A percentile compares a stretch with the other conserved stretches of the same genome.
These are phyloP conservation scores for Coprinopsis strossmayeri DNA, from an alignment of 768 basidiomycete genomes.

Conservation along the genomic window DNA sequence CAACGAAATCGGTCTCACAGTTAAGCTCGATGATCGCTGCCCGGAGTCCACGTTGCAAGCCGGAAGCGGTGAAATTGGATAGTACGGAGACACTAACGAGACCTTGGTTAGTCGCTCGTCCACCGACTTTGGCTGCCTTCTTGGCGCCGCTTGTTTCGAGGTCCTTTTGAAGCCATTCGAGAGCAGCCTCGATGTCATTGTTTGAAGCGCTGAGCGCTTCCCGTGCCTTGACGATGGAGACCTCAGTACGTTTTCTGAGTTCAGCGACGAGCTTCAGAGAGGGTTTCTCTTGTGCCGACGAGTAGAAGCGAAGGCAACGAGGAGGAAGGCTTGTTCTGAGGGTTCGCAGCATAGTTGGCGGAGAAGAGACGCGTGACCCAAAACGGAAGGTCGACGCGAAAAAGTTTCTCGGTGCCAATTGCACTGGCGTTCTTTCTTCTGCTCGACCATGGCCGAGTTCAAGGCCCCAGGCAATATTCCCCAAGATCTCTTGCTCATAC, in stretches of 20 bases:
- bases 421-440: constrained; percentile 5
- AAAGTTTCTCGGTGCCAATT: neutral
- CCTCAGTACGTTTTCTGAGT: constrained; percentile 73
- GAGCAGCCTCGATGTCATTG: constrained; percentile 67
- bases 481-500: constrained; percentile 72
- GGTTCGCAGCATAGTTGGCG: constrained; percentile 16
- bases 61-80: constrained; percentile 45
- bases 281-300: constrained; percentile 46
- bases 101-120: constrained; percentile 71
- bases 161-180: constrained; percentile 79
- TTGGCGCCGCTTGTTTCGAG: constrained; percentile 61
- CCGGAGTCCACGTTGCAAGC: constrained; percentile 38
- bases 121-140: constrained; percentile 80
- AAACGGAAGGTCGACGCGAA: constrained; percentile 5
- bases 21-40: constrained; percentile 89
- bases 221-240: constrained; percentile 82
- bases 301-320: constrained; percentile 35
- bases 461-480: constrained; percentile 55
- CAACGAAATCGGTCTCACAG: constrained; percentile 97
- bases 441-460: constrained; percentile 38
- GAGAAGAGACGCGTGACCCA: constrained; percentile 12
- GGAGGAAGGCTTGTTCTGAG: constrained; percentile 13
- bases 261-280: constrained; percentile 77
- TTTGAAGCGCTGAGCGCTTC: constrained; percentile 74
- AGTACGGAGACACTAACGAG: constrained; percentile 73